Evolutionary conservation across 2,329 filamentous ascomycete genomes (phyloP), one percentile per base, ranked within the genome.

Genomic region (Scolecobasidium constrictum): DNA sequence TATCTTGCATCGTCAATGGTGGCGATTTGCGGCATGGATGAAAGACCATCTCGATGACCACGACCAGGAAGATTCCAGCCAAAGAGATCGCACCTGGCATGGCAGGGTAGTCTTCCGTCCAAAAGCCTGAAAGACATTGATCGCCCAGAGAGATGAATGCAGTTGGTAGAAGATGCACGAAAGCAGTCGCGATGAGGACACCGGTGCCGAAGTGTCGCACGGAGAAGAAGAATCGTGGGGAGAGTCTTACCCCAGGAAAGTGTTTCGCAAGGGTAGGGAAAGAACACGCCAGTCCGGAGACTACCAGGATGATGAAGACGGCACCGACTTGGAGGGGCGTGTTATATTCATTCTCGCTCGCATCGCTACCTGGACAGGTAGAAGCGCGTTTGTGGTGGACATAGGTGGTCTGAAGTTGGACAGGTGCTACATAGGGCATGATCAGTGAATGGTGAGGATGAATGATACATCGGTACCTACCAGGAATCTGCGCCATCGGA

Each of bases 41-140:
- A 21, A 47, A 47, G 33, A 46, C 46, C 44, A 46, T 46, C 28
- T 47, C 46, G 17, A 47, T 46, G 12, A 40, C 46, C 13, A 47
- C 46, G n/a, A 47, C 46, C 11, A 45, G 22, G 20, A 94, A 71
- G n/a, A 86, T 83, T 9, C 83, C 79, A 9, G 79, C 61, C 83
- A 94, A 88, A 44, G 85, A 83, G 37, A 94, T 75, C 38, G 92
- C 70, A 2, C 87, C 86, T 0, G 86, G 78, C 58, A 93, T 80
- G 4, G 85, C 84, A 37, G 72, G 75, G 58, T 92, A 94, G 13
- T 75, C 74, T 48, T 81, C 56, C 57, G 76, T 90, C 74, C 88
- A 94, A 56, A 87, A 82, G 45, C 73, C 67, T 6, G 86, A 84
- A 0, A 94, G 75, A 61, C 77, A 81, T 58, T 72, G 71, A 51